Evolutionary conservation across 1,284 basidiomycete genomes (phyloP), one percentile per base, ranked within the genome.

Genomic region (Ustilago bromivora): DNA sequence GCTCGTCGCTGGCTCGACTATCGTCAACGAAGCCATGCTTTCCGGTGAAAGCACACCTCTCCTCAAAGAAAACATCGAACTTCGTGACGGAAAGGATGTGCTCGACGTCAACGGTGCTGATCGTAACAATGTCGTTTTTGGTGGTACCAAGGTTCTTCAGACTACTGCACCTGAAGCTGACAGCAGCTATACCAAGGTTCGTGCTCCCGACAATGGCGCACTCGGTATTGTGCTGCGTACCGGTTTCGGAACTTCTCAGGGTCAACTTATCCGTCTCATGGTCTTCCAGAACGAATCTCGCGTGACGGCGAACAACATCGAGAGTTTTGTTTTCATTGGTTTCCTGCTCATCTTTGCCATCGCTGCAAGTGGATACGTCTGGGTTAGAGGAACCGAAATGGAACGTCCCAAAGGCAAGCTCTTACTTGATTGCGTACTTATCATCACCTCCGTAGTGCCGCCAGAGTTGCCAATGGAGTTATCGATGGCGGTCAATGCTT

Each of bases 1-100:
- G 15, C 78, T 86, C 17, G 66, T 81, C 28, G 69, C 77, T 12
- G 83, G 84, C 38, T 78, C 80, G 19, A 71, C 80, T 15, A 86
- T 86, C 51, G 82, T 85, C 57, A 85, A 86, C 71, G 84, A 86
- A 66, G 84, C 84, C 43, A 86, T 86, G 84, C 82, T 86, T 36
- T 82, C 80, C 38, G 84, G 84, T 65, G 84, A 86, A 67, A 83
- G 82, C 38, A 86, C 84, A 15, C 84, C 84, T 28, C 60, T 86
- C 51, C 78, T 86, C 56, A 86, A 86, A 63, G 84, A 86, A 43
- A 78, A 81, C 77, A 80, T 86, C 54, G 82, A 84, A 53, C 73
- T 83, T 63, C 81, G 84, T 34, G 79, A 86, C 35, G 75, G 63
- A 11, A 67, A 62, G n/a, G 84, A 85, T 52, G 61, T 60, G 11